Evolutionary conservation across 2,329 filamentous ascomycete genomes (phyloP), one percentile per base, ranked within the genome.

Genomic region (Colletotrichum musae): DNA sequence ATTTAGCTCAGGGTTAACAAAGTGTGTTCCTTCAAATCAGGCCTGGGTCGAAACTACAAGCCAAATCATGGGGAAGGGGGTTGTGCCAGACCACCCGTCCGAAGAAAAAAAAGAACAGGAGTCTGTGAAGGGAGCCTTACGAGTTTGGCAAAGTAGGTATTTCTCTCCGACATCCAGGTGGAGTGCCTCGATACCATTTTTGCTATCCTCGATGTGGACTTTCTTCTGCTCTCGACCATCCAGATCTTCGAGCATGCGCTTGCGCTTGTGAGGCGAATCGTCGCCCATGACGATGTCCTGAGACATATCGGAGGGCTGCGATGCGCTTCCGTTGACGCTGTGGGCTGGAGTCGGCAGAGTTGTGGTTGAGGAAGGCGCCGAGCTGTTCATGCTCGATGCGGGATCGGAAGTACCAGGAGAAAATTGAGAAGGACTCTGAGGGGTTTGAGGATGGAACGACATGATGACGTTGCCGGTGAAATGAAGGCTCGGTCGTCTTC

Each of bases 381-480:
- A 87, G 73, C 80, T 83, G 74, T 83, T 84, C 77, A 84, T 82
- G 81, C 84, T 87, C 69, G 82, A 82, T 74, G 80, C 81, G 73
- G 80, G 81, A 75, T 88, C 87, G 77, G 83, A 85, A 73, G 84
- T 86, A 74, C 82, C 86, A 72, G 87, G 86, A 73, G 87, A 89
- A 77, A 86, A 83, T 78, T 89, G 87, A 77, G 88, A 90, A 77
- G 89, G 89, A 79, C 89, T 91, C 84, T 91, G 89, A 78, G 89
- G 89, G 74, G 89, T 91, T 76, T 88, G 88, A 75, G 89, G 89
- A 79, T 91, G 88, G 84, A 88, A 90, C 82, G 88, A 89, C 88
- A 91, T 91, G 80, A 80, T 87, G 82, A 80, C 78, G 75, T 74
- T 78, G 74, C 74, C 71, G 73, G 70, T 72, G 75, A 72, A 75